Base-by-base conservation (phyloP, 495 filamentous ascomycete genomes). In the Gamarada debralockiae region DNA sequence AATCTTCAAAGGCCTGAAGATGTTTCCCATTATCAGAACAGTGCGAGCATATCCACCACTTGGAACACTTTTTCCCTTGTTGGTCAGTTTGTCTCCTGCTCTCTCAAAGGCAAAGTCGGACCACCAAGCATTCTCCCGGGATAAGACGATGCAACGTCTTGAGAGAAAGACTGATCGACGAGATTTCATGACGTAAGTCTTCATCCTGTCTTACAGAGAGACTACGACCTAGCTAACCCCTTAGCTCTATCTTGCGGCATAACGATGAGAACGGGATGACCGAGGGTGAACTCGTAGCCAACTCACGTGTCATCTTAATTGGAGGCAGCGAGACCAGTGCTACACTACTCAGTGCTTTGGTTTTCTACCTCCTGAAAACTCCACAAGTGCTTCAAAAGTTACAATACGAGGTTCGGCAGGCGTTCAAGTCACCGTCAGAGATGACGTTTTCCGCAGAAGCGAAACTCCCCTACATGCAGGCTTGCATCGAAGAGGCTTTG, bases 311-410 rank as follows among this genome's bases (percentile, higher is more conserved):
- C 5, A 37, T 59, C 27, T 46, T 54, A 5, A 37, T 55, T 33
- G 53, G 45, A 1, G 77, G 79, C 5, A 79, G 75, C 31, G 80
- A 83, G 59, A 83, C 81, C 0, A 81, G 75, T 0, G 73, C 78
- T 18, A 79, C 75, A 1, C 62, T 73, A 9, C 64, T 86, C 3
- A 69, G 74, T 0, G 81, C 71, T 0, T 68, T 77, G 12, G 72
- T 72, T 0, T 77, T 69, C 15, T 72, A 74, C 33, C 61, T 83
- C 13, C 59, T 77, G 3, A 54, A 25, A 2, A 70, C 72, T 51
- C 75, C 73, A 0, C 62, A 67, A 0, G 57, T 65, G 3, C 54
- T 74, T 24, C 51, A 66, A 17, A 77, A 70, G 43, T 60, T 85
- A 1, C 65, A 63, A 15, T 52, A 68, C 0, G 82, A 86, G 50